Percentiles rank a stretch among this genome's conserved stretches.
Conservation (phyloP, 176 grass and related monocot species). For the Chloris gayana region DNA sequence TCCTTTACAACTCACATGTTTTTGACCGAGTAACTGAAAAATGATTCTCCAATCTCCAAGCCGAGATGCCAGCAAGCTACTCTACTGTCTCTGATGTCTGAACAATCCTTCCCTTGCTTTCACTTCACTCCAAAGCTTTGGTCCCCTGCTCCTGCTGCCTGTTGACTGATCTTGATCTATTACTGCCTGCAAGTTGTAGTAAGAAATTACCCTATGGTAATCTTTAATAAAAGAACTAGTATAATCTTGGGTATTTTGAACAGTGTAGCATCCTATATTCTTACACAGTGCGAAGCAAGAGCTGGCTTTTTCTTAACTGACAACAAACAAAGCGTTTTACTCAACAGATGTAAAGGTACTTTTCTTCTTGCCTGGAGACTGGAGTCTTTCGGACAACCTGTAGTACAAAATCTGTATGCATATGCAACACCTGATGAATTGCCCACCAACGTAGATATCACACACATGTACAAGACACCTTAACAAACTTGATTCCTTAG, state of each 20-base stretch:
- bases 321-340: slow-evolving; percentile 1
- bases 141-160: not conserved
- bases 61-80: slow-evolving; percentile 6
- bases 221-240: not conserved
- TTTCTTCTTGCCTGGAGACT: slow-evolving; percentile 1
- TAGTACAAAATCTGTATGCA: not conserved
- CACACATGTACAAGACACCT: not conserved
- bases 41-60: not conserved
- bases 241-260: not conserved
- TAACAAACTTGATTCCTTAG: slow-evolving; percentile 15
- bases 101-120: not conserved
- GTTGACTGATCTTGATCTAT: not conserved
- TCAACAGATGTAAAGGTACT: not conserved
- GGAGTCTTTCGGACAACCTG: not conserved
- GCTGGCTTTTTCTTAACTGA: slow-evolving; percentile 20
- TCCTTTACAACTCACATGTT: slow-evolving; percentile 1
- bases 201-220: not conserved
- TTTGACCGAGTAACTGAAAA: slow-evolving; percentile 30
- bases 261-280: slow-evolving; percentile 20
- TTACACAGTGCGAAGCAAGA: slow-evolving; percentile 13
- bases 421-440: slow-evolving; percentile 2
- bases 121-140: slow-evolving; percentile 47
- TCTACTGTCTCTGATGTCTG: not conserved
- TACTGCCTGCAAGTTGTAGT: not conserved
- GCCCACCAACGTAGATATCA: not conserved